phyloP scores from a whole-genome alignment of 129 eudicot species.

The Flaveria ramosissima region DNA sequence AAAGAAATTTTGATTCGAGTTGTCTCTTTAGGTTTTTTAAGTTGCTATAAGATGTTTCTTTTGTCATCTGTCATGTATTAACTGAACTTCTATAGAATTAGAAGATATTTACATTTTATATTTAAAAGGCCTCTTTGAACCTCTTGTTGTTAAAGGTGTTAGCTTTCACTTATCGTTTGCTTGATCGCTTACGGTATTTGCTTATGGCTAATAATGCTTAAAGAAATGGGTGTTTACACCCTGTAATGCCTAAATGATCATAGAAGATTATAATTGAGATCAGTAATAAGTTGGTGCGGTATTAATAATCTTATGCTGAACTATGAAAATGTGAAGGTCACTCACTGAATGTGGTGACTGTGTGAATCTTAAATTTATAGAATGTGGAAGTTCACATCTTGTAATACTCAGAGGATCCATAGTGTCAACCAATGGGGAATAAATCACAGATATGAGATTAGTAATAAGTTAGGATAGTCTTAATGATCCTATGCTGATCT shows the following conservation, averaged over 20 bases:
- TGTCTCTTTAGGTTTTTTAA: background rate
- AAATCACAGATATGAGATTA: background rate
- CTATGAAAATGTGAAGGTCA: background rate
- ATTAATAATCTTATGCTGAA: background rate
- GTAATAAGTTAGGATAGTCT: background rate
- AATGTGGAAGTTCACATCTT: background rate
- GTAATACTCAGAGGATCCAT: background rate
- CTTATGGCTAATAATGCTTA: background rate
- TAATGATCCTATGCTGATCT: background rate
- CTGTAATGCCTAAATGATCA: background rate
- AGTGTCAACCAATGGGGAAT: background rate
- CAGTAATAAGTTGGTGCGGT: background rate
- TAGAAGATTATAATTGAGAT: too few relatives aligned
- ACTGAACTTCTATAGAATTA: background rate
- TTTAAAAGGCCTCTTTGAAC: background rate
- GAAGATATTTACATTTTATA: background rate
- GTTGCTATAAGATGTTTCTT: background rate
- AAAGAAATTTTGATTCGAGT: slow-evolving; percentile 13
- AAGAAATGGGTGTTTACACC: background rate
- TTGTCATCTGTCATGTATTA: background rate
- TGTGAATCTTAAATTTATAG: background rate
- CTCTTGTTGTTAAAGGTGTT: background rate
- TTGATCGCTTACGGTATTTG: background rate
- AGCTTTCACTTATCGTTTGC: background rate
- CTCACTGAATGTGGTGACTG: background rate